Evolutionary conservation across 2,329 filamentous ascomycete species (phyloP).

Genomic region (Penicillium sp.): DNA sequence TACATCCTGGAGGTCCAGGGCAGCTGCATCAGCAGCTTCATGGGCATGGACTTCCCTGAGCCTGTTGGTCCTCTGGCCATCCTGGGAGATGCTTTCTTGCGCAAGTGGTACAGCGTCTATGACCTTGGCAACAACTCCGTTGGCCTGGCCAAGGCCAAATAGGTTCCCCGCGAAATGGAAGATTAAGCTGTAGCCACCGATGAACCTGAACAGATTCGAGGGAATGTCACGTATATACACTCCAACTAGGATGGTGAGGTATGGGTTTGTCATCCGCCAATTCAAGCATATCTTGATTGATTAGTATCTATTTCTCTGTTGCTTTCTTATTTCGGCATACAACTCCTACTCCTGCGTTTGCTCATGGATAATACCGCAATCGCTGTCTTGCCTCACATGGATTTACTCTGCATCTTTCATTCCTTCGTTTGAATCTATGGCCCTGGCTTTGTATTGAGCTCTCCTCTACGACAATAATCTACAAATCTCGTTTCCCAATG

Average conservation of each 20-base stretch:
- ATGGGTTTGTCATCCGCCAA: constrained; percentile 8
- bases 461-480: neutral
- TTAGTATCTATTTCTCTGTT: neutral
- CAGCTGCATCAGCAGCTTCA: constrained; percentile 95
- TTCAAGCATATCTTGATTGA: constrained; percentile 8
- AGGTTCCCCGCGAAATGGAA: constrained; percentile 27
- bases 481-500: neutral
- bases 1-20: constrained; percentile 96
- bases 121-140: constrained; percentile 87
- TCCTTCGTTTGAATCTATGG: constrained; percentile 8
- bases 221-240: constrained; percentile 19
- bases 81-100: constrained; percentile 67
- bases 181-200: constrained; percentile 12
- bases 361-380: constrained; percentile 9
- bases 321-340: constrained; percentile 7
- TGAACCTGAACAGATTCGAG: constrained; percentile 6
- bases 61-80: constrained; percentile 91
- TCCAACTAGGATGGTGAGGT: constrained; percentile 4
- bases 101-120: constrained; percentile 80
- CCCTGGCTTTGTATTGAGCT: neutral
- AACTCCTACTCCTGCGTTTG: constrained; percentile 3
- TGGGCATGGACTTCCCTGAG: constrained; percentile 88
- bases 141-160: constrained; percentile 83
- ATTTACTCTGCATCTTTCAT: constrained; percentile 18
- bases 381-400: constrained; percentile 12